Base-by-base conservation (phyloP, 768 basidiomycete species). In the Boletus rex-veris region DNA sequence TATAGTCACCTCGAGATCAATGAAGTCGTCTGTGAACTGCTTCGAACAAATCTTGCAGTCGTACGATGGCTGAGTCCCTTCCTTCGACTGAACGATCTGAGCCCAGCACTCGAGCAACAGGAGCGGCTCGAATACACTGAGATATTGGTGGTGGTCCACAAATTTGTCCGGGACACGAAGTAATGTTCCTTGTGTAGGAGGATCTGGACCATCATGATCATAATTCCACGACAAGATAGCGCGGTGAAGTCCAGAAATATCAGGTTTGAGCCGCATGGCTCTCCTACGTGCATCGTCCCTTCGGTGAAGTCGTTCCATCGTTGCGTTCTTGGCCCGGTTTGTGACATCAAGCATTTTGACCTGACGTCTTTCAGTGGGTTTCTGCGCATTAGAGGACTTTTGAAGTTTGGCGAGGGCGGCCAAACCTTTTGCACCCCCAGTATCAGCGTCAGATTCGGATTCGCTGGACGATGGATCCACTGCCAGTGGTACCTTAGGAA, bases 51-150 rank as follows among this genome's bases (percentile, higher is more conserved):
- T 78, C 54, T 81, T 85, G 70, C 83, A 84, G 24, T 79, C 74
- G 60, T 84, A 81, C 2, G 69, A 66, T 7, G 84, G 79, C 43
- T 73, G 75, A 8, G 54, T 57, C 51, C 87, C 85, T 47, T 89
- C 85, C 65, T 90, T 92, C 5, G 91, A 84, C 58, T 90, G 83
- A 8, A 77, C 64, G 21, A 96, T 80, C 65, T 96, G 92, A 28
- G 87, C 83, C 95, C 97, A 98, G 57, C 90, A 85, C 71, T 99
- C 97, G 53, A 90, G 74, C 18, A 94, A 72, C 26, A 98, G 73
- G 15, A 98, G 77, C 3, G 96, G 94, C 65, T 92, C 84, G 67
- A 97, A 93, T 42, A 87, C 76, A 21, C 73, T 73, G 39, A 80
- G 78, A 69, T 96, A 98, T 18, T 91, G 80, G 1, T 74, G 67